Base-by-base conservation (phyloP, 495 filamentous ascomycete genomes). In the Filosporella fistucella region DNA sequence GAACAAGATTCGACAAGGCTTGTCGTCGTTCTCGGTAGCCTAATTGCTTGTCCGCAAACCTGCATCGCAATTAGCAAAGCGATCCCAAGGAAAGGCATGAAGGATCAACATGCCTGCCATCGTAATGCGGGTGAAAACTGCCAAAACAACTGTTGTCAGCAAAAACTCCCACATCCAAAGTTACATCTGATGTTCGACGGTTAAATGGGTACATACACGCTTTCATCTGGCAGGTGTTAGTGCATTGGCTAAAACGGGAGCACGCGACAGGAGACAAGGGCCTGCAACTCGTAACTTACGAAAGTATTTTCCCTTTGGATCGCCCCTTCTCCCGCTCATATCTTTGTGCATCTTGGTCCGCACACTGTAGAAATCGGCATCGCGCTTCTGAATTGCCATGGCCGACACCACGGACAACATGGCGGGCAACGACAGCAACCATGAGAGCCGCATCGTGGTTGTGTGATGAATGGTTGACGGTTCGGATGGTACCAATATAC, bases 41-140 rank as follows among this genome's bases (percentile, higher is more conserved):
- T 12, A 82, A 67, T 20, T 62, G 44, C 16, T 61, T 32, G 12
- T 71, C 63, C 30, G 75, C 69, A 52, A 79, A 82, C 30, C 75
- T 78, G 45, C 44, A 52, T n/a, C 8, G 40, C 2, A 43, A 14
- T 30, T 20, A 8, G n/a, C n/a, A 8, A 8, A 30, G 8, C n/a
- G 28, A 30, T 30, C 28, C 28, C 14, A 5, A 4, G 42, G 32
- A 12, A 14, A 45, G 42, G 14, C 16, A 14, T 41, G 23, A 4
- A 18, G 13, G 23, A 34, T 26, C 28, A 47, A 43, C 58, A 44
- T 67, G 79, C 76, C 79, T 70, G 53, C 74, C 76, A 63, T 84
- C 80, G 57, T 81, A 82, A 57, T 81, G 78, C 49, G 75, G 66
- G 58, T 81, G 70, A 50, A 81, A 82, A 20, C 78, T 83, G 34